Evolutionary conservation across 495 filamentous ascomycete genomes (phyloP), one percentile per base, ranked within the genome.

Genomic region (Talaromyces liani): DNA sequence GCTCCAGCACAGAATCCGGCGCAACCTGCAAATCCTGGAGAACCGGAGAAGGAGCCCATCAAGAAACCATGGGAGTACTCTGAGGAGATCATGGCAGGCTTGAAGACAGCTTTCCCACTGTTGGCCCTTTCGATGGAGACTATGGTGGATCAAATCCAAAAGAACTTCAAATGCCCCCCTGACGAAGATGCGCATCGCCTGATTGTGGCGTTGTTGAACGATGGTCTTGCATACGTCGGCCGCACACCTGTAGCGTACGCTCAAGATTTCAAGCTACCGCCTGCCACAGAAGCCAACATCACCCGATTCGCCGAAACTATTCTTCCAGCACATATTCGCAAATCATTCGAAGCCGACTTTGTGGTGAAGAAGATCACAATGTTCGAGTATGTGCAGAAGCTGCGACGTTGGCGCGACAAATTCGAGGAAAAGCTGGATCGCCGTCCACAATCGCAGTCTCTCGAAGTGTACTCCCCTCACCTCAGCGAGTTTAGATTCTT

Each of bases 101-200:
- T 99, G 55, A 97, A 98, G 79, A 97, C 93, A 14, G 92, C 92
- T 0, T 98, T 97, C 78, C 95, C 95, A 20, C 80, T 99, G 45
- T 87, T 99, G 64, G 93, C 94, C 3, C 78, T 97, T 36, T 98
- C 94, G 2, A 97, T 99, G 93, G 95, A 99, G 77, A 95, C 93
- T 1, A 98, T 99, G 93, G 92, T 97, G 33, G 95, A 99, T 70
- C 92, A 97, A 75, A 97, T 98, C 66, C 86, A 90, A 73, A 97
- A 97, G 81, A 88, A 98, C 75, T 98, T 98, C 84, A 98, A 97
- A 72, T 97, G 93, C 70, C 93, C 93, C 29, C 93, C 93, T 0
- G 95, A 99, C 68, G 95, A 99, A 70, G 95, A 99, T 76, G 95
- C 95, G 6, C 98, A 97, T 72, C 86, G 95, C 18, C 81, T 99